Conservation (phyloP, 2,329 filamentous ascomycete genomes). For the Talaromyces sp. region DNA sequence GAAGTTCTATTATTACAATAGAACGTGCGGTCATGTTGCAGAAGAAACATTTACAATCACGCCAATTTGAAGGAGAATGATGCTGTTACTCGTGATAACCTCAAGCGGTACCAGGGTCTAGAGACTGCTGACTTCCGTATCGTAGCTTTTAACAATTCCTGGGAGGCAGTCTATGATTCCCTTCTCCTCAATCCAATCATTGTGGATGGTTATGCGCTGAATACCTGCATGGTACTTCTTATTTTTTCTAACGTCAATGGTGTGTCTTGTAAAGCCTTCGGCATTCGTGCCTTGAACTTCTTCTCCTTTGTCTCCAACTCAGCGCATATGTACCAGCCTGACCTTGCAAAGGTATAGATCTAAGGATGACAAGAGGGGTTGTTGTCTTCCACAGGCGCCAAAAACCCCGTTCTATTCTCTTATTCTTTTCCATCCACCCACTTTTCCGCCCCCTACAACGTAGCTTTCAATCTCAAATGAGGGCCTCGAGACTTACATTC, state of each 20-base stretch:
- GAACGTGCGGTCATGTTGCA: background rate
- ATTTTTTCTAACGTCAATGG: slow-evolving; percentile 1
- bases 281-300: background rate
- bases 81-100: slow-evolving; percentile 1
- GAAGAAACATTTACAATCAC: slow-evolving; percentile 1
- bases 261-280: background rate
- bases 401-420: too few relatives aligned
- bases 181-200: background rate
- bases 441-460: too few relatives aligned
- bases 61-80: slow-evolving; percentile 1
- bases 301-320: too few relatives aligned
- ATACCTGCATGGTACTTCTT: slow-evolving; percentile 1
- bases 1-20: slow-evolving; percentile 2
- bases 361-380: too few relatives aligned
- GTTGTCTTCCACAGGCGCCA: too few relatives aligned
- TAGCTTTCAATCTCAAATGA: too few relatives aligned
- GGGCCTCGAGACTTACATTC: too few relatives aligned
- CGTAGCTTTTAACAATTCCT: background rate
- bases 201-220: slow-evolving; percentile 2
- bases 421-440: too few relatives aligned
- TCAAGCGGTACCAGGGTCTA: slow-evolving; percentile 1
- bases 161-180: slow-evolving; percentile 1
- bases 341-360: too few relatives aligned
- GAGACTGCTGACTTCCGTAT: background rate
- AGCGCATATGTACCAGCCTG: too few relatives aligned